Conservation (phyloP, 2,329 filamentous ascomycete genomes). For the Exophiala xenobiotica region DNA sequence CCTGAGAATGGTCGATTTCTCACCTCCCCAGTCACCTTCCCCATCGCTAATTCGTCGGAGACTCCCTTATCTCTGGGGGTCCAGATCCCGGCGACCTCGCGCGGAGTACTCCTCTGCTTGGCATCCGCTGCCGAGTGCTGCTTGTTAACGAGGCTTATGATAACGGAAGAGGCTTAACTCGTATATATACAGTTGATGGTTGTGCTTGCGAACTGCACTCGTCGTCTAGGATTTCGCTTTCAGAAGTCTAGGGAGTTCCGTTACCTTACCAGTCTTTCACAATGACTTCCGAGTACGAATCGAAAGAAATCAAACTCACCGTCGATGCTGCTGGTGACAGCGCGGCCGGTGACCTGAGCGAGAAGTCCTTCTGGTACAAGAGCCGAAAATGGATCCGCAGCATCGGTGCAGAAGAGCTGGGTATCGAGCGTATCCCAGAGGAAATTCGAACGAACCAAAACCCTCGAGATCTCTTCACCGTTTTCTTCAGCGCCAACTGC, state of each 20-base stretch:
- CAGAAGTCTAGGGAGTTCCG: too few species aligned
- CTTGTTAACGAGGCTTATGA: background rate
- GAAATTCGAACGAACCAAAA: constrained; percentile 25
- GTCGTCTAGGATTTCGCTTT: too few species aligned
- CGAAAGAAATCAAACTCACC: constrained; percentile 2
- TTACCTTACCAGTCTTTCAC: background rate
- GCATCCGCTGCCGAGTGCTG: background rate
- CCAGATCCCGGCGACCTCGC: background rate
- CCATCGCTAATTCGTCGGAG: background rate
- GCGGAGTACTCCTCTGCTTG: constrained; percentile 2
- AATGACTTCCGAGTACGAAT: constrained; percentile 6
- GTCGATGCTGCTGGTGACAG: constrained; percentile 6
- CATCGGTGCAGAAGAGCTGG: constrained; percentile 23
- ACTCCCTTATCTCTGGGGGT: constrained; percentile 1
- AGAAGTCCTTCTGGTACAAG: constrained; percentile 8
- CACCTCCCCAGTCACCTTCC: too few species aligned
- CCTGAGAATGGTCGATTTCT: too few species aligned
- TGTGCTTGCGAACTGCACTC: background rate
- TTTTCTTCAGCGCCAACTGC: constrained; percentile 28
- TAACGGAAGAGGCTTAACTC: background rate
- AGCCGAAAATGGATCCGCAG: constrained; percentile 19
- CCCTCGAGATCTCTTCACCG: constrained; percentile 21
- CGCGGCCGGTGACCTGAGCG: background rate
- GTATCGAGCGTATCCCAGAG: constrained; percentile 23
- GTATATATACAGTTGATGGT: background rate